A percentile compares a stretch with the other conserved stretches of the same genome.
These are phyloP conservation scores for Phellopilus nigrolimitatus DNA, from an alignment of 1,284 basidiomycete species.

Conservation along the genomic window DNA sequence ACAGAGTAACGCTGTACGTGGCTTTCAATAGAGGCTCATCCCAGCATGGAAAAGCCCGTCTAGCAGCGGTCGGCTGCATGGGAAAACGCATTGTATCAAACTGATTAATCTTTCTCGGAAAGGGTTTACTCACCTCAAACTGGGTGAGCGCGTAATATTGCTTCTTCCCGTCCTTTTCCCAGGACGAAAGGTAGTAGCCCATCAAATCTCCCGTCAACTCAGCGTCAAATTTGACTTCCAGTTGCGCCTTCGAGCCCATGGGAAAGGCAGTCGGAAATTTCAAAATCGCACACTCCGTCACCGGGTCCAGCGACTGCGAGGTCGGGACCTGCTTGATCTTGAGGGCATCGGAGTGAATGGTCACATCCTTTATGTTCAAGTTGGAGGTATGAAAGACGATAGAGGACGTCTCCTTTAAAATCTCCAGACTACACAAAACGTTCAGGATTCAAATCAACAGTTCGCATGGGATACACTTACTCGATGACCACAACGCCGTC, in stretches of 20 bases:
- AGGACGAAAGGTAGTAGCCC: conserved; percentile 65
- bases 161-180: conserved; percentile 51
- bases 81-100: no score
- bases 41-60: conserved; percentile 85
- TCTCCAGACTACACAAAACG: conserved; percentile 52
- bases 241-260: conserved; percentile 57
- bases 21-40: conserved; percentile 94
- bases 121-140: conserved; percentile 53
- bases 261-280: conserved; percentile 52
- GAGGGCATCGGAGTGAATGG: conserved; percentile 56
- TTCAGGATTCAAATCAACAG: conserved; percentile 14
- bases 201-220: conserved; percentile 65
- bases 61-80: conserved; percentile 79
- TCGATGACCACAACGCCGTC: conserved; percentile 74
- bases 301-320: conserved; percentile 50
- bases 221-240: conserved; percentile 61
- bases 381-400: conserved; percentile 73
- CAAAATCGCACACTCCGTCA: conserved; percentile 62
- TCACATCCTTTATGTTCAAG: conserved; percentile 64
- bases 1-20: conserved; percentile 78
- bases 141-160: conserved; percentile 79
- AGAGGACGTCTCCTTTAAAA: conserved; percentile 59
- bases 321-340: conserved; percentile 48
- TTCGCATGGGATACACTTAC: conserved; percentile 34
- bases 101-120: no score